A percentile compares a stretch with the other conserved stretches of the same genome.
phyloP scores from a whole-genome alignment of 2,329 filamentous ascomycete genomes.

The Colletotrichum eremochloae region DNA sequence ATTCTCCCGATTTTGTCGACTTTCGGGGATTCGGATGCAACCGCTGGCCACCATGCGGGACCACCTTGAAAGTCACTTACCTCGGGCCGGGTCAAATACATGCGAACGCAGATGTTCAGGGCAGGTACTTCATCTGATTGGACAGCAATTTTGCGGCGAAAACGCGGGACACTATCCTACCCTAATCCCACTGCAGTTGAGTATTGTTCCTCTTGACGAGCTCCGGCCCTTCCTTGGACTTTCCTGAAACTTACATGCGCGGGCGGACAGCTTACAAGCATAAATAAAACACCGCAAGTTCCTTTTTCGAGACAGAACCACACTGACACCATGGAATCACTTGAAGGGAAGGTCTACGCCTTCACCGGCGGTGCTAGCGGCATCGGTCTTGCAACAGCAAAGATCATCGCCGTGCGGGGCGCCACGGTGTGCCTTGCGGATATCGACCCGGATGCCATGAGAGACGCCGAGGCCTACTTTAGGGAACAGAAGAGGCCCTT shows the following conservation, averaged over 20 bases:
- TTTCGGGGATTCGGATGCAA: background rate
- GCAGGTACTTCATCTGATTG: constrained; percentile 11
- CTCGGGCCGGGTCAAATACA: constrained; percentile 37
- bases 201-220: constrained; percentile 11
- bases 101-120: constrained; percentile 16
- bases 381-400: constrained; percentile 58
- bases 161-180: constrained; percentile 19
- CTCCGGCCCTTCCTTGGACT: background rate
- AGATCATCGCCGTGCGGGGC: constrained; percentile 53
- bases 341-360: constrained; percentile 50
- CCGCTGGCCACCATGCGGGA: background rate
- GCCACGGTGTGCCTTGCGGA: constrained; percentile 56
- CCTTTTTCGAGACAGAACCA: background rate
- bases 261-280: background rate
- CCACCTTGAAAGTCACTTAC: background rate
- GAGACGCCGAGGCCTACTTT: constrained; percentile 51
- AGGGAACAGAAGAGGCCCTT: constrained; percentile 28
- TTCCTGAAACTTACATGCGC: background rate
- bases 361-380: constrained; percentile 53
- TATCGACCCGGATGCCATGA: constrained; percentile 51
- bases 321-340: constrained; percentile 45
- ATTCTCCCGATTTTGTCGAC: background rate
- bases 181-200: background rate
- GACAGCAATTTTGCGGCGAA: constrained; percentile 9
- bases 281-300: background rate